Evolutionary conservation across 2,329 filamentous ascomycete species (phyloP).

Genomic region (Aureobasidium lini): DNA sequence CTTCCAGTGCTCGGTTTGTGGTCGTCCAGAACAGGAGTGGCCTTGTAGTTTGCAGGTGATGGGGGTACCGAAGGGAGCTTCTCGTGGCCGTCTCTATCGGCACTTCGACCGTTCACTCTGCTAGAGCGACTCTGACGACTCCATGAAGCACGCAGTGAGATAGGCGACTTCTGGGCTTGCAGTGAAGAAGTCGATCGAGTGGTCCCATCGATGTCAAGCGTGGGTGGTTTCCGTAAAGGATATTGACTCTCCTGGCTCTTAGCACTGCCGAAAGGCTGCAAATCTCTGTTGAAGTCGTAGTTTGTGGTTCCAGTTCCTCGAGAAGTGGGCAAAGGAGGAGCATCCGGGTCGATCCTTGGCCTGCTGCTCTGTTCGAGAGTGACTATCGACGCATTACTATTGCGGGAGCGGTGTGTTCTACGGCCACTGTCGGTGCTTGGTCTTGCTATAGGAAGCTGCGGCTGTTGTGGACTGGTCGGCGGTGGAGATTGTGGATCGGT

Average conservation of each 20-base stretch:
- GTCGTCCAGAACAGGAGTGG: constrained; percentile 31
- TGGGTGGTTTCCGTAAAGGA: constrained; percentile 3
- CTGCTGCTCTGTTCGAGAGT: constrained; percentile 29
- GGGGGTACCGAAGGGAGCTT: constrained; percentile 77
- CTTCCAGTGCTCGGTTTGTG: constrained; percentile 48
- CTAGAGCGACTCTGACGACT: constrained; percentile 15
- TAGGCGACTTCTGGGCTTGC: constrained; percentile 38
- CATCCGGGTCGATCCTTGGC: constrained; percentile 33
- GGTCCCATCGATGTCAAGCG: constrained; percentile 1
- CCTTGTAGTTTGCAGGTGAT: constrained; percentile 56
- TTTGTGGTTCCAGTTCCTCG: constrained; percentile 65
- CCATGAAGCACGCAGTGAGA: constrained; percentile 36
- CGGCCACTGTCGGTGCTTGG: constrained; percentile 22
- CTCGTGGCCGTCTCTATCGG: constrained; percentile 52
- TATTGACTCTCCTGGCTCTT: constrained; percentile 37
- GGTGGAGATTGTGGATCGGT: constrained; percentile 40
- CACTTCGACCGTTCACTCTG: constrained; percentile 11
- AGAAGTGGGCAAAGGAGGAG: constrained; percentile 55
- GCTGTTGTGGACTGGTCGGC: constrained; percentile 22
- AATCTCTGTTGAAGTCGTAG: neutral
- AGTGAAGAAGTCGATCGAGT: neutral
- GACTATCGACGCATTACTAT: constrained; percentile 52
- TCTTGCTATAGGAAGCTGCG: constrained; percentile 25
- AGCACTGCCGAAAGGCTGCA: neutral
- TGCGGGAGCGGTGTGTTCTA: constrained; percentile 44